Conservation (phyloP, 257 asterid genomes). For the Penstemon newberryi region DNA sequence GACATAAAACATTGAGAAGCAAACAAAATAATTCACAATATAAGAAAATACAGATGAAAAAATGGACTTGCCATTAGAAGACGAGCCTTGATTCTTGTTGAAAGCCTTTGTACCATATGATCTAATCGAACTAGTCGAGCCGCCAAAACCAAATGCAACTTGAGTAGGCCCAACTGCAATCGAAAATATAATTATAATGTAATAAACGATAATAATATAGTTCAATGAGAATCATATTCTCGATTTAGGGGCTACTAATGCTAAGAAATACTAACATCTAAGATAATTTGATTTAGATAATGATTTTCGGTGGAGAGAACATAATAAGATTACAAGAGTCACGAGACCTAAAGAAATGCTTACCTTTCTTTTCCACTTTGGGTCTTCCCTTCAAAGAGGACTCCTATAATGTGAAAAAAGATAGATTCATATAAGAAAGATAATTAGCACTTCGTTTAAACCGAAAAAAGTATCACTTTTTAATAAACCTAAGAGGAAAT, state of each 20-base stretch:
- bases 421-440: slow-evolving; percentile 4
- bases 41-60: slow-evolving; percentile 17
- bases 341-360: slow-evolving; percentile 8
- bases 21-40: background rate
- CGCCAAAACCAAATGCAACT: slow-evolving; percentile 71
- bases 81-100: slow-evolving; percentile 30
- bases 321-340: background rate
- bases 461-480: background rate
- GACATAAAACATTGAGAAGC: slow-evolving; percentile 12
- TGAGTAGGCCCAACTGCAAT: slow-evolving; percentile 45
- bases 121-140: slow-evolving; percentile 41
- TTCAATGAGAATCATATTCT: background rate
- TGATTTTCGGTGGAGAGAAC: background rate
- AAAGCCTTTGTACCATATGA: slow-evolving; percentile 39
- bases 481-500: no score
- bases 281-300: background rate
- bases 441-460: slow-evolving; percentile 13
- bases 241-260: background rate
- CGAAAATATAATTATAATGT: slow-evolving; percentile 16
- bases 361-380: slow-evolving; percentile 74
- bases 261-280: background rate
- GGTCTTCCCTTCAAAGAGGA: slow-evolving; percentile 40
- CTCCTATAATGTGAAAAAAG: slow-evolving; percentile 49
- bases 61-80: slow-evolving; percentile 49
- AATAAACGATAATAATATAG: background rate